phyloP scores from a whole-genome alignment of 768 basidiomycete genomes.

The Mycena kentingensis region DNA sequence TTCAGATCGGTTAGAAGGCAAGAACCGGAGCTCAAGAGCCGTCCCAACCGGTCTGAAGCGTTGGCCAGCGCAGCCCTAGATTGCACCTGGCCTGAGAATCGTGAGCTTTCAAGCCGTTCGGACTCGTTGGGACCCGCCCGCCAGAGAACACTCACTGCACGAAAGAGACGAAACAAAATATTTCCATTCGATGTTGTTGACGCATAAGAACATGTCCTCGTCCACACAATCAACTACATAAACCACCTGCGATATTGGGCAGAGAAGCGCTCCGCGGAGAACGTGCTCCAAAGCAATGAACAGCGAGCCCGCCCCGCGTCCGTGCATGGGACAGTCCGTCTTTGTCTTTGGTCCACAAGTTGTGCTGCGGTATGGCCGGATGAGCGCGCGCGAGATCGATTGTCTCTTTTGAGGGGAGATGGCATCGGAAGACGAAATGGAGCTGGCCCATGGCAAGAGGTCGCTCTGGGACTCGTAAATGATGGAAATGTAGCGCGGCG shows the following conservation, averaged over 20 bases:
- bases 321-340: conserved; percentile 9
- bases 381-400: conserved; percentile 8
- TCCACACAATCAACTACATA: conserved; percentile 10
- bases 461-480: conserved; percentile 6
- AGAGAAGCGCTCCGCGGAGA: conserved; percentile 1
- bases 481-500: conserved; percentile 6
- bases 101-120: too few species aligned
- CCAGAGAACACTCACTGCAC: too few species aligned
- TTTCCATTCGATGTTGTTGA: conserved; percentile 3
- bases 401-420: neutral
- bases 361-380: conserved; percentile 4
- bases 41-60: too few species aligned
- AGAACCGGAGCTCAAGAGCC: too few species aligned
- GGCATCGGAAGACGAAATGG: conserved; percentile 3
- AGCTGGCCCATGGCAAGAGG: conserved; percentile 8
- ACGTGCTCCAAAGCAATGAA: conserved; percentile 11
- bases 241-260: conserved; percentile 2
- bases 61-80: too few species aligned
- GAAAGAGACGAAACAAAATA: too few species aligned
- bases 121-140: too few species aligned
- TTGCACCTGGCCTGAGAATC: too few species aligned
- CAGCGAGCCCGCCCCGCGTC: neutral
- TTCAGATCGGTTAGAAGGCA: too few species aligned
- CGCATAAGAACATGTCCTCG: conserved; percentile 4
- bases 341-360: neutral